Evolutionary conservation across 306 rosid genomes (phyloP).

Genomic region (Mimosa bimucronata): DNA sequence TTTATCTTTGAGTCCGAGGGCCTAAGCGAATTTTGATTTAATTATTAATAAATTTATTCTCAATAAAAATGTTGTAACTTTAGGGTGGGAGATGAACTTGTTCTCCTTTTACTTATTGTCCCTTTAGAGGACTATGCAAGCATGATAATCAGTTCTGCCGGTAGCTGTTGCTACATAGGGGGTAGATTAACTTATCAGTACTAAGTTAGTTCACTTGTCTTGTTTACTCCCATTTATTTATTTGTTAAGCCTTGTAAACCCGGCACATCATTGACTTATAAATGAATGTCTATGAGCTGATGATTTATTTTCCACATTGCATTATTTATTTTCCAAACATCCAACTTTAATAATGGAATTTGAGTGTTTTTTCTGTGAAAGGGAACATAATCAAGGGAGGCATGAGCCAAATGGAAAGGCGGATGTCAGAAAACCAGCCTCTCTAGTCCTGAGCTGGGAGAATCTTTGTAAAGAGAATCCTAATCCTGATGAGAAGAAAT

Average conservation of each 20-base stretch:
- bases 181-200: background rate
- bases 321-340: background rate
- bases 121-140: conserved; percentile 27
- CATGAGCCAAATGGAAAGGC: no score
- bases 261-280: background rate
- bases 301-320: background rate
- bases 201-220: conserved; percentile 22
- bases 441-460: background rate
- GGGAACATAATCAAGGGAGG: no score
- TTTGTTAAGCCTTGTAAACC: background rate
- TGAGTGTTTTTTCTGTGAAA: no score
- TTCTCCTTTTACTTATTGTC: conserved; percentile 67
- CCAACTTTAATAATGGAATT: background rate
- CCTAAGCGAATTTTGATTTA: conserved; percentile 40
- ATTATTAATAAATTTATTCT: background rate
- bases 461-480: background rate
- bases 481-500: background rate
- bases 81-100: conserved; percentile 93
- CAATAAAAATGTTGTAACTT: conserved; percentile 39
- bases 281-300: background rate
- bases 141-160: background rate
- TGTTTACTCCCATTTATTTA: background rate
- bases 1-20: conserved; percentile 89
- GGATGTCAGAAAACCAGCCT: no score
- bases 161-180: conserved; percentile 30